Conservation (phyloP, 192 early-diverging fungal species). For the Linnemannia hyalina region DNA sequence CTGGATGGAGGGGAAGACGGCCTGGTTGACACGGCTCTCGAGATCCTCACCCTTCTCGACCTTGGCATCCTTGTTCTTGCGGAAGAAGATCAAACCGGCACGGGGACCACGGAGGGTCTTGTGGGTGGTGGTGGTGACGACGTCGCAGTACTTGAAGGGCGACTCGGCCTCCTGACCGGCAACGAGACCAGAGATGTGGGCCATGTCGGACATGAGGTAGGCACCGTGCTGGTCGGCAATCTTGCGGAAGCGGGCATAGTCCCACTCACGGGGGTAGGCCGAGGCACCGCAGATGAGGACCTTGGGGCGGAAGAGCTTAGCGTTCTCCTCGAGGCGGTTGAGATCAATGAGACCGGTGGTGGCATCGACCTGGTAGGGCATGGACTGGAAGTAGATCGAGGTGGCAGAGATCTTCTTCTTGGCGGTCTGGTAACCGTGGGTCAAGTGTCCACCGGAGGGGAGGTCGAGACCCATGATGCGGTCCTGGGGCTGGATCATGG, state of each 20-base stretch:
- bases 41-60: constrained; percentile 87
- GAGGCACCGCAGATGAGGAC: constrained; percentile 98
- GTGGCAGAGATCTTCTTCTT: constrained; percentile 99
- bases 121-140: constrained; percentile 99
- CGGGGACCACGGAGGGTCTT: constrained; percentile 99
- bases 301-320: constrained; percentile 96
- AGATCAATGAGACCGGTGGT: constrained; percentile 95
- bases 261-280: constrained; percentile 99
- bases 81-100: constrained; percentile 99
- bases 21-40: constrained; percentile 96
- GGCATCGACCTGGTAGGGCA: constrained; percentile 96
- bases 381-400: constrained; percentile 99
- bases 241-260: constrained; percentile 96
- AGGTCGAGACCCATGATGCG: constrained; percentile 99
- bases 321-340: constrained; percentile 93
- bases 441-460: constrained; percentile 99
- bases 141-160: constrained; percentile 98
- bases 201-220: constrained; percentile 99
- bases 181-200: constrained; percentile 97
- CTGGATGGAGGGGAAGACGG: constrained; percentile 99
- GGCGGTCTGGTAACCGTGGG: constrained; percentile 99
- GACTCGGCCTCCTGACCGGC: constrained; percentile 90
- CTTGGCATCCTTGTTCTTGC: constrained; percentile 71
- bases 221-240: constrained; percentile 97
- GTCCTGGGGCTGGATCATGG: constrained; percentile 95